Conservation (phyloP, 176 grass and related monocot species). For the Phragmites australis region DNA sequence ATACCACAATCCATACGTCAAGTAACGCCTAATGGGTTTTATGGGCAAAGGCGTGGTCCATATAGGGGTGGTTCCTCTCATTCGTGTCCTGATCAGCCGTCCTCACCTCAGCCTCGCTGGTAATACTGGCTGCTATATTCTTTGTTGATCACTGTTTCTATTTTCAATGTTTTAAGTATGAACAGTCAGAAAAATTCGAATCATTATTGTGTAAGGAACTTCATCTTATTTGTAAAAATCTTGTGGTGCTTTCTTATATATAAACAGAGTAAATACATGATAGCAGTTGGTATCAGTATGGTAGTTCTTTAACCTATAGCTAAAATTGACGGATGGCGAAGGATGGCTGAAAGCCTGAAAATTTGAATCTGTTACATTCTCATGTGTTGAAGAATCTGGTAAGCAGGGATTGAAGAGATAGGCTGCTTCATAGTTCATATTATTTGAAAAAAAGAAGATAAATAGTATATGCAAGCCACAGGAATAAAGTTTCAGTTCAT, state of each 20-base stretch:
- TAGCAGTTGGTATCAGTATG: slow-evolving; percentile 11
- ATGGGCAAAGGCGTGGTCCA: slow-evolving; percentile 54
- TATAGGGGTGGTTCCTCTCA: slow-evolving; percentile 60
- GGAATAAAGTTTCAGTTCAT: slow-evolving; percentile 1
- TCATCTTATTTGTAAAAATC: slow-evolving; percentile 17
- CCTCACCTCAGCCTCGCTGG: slow-evolving; percentile 60
- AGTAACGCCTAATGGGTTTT: slow-evolving; percentile 48
- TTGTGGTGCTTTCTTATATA: neutral
- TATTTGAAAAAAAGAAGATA: neutral
- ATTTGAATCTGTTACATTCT: neutral
- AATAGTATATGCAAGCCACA: neutral
- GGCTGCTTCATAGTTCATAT: slow-evolving; percentile 2
- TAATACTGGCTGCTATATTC: slow-evolving; percentile 38
- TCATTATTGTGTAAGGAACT: neutral
- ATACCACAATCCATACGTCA: slow-evolving; percentile 27
- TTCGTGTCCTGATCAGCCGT: slow-evolving; percentile 76
- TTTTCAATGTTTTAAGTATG: slow-evolving; percentile 7
- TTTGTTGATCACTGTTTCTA: slow-evolving; percentile 24
- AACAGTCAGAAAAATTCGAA: slow-evolving; percentile 13
- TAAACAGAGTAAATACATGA: slow-evolving; percentile 10
- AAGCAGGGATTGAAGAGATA: neutral
- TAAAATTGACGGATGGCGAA: slow-evolving; percentile 1
- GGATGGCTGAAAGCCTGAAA: neutral
- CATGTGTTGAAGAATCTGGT: neutral
- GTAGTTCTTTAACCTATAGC: neutral